phyloP scores from a whole-genome alignment of 192 early-diverging fungal species.

The Thamnidium elegans region DNA sequence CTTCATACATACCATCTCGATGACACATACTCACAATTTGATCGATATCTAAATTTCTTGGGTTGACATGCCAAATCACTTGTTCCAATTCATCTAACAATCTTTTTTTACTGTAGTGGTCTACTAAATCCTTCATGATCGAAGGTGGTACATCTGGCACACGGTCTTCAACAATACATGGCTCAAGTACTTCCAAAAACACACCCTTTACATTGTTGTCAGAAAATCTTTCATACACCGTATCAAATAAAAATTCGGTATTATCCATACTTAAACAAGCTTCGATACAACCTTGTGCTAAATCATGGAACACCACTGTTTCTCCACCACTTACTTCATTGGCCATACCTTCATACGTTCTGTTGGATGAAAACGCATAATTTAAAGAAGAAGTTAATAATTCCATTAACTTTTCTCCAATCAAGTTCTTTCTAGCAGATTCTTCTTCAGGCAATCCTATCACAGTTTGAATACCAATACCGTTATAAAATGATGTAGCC shows the following conservation, averaged over 20 bases:
- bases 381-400: conserved; percentile 51
- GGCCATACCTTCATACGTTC: conserved; percentile 41
- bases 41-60: conserved; percentile 55
- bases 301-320: conserved; percentile 40
- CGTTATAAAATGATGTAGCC: conserved; percentile 56
- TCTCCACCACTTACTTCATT: conserved; percentile 40
- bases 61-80: conserved; percentile 56
- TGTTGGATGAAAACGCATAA: conserved; percentile 51
- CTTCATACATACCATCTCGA: conserved; percentile 51
- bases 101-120: conserved; percentile 42
- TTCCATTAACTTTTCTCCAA: conserved; percentile 55
- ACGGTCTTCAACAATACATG: conserved; percentile 53
- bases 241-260: conserved; percentile 49
- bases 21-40: conserved; percentile 56
- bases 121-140: conserved; percentile 58
- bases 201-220: conserved; percentile 46
- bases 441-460: conserved; percentile 59
- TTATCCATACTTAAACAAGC: conserved; percentile 55
- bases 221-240: conserved; percentile 53
- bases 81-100: conserved; percentile 46
- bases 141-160: conserved; percentile 53
- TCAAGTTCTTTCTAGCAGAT: conserved; percentile 45
- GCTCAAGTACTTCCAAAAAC: conserved; percentile 49
- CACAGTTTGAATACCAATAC: conserved; percentile 55
- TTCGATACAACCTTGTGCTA: conserved; percentile 51